Evolutionary conservation across 192 early-diverging fungal species (phyloP).

Genomic region (Diversispora eburnea): DNA sequence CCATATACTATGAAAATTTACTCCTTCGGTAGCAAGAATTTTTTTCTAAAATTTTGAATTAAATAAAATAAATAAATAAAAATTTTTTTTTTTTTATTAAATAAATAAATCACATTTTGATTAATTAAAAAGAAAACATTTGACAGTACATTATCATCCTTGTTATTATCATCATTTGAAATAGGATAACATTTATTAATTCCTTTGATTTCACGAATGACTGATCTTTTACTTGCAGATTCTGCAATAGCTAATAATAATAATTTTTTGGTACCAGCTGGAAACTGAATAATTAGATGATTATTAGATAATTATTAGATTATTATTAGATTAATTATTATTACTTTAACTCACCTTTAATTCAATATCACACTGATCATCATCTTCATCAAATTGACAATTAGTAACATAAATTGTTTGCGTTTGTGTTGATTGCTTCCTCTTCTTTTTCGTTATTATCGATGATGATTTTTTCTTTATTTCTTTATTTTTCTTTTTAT

Average conservation of each 20-base stretch:
- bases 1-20: constrained; percentile 93
- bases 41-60: constrained; percentile 35
- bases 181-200: constrained; percentile 79
- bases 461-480: no score
- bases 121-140: no score
- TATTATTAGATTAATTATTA: background rate
- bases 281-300: constrained; percentile 52
- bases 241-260: constrained; percentile 90
- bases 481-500: constrained; percentile 35
- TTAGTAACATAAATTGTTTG: constrained; percentile 53
- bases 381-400: constrained; percentile 64
- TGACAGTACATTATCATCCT: no score
- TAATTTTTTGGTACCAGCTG: constrained; percentile 86
- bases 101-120: no score
- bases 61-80: constrained; percentile 31
- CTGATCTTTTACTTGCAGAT: constrained; percentile 62
- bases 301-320: background rate
- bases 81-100: no score
- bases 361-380: constrained; percentile 79
- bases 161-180: constrained; percentile 53
- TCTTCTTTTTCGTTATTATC: constrained; percentile 30
- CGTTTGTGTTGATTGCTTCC: constrained; percentile 35
- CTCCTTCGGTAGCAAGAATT: constrained; percentile 82
- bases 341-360: constrained; percentile 44
- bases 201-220: constrained; percentile 84